phyloP scores from a whole-genome alignment of 345 rosid species.

The Odontarrhena argentea region DNA sequence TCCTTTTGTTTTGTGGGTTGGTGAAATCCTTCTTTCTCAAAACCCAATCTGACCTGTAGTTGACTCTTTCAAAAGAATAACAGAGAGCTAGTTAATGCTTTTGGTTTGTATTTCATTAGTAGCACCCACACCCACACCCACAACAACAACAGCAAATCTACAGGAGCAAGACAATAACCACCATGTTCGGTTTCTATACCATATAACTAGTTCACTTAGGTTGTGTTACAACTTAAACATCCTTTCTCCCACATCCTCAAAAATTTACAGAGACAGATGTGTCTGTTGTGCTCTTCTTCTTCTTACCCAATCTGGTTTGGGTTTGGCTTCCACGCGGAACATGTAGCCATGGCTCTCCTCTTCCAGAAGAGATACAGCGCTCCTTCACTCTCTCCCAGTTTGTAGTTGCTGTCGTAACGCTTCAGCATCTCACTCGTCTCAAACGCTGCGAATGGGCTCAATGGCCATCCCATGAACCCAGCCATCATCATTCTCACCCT shows the following conservation, averaged over 20 bases:
- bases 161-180: conserved; percentile 26
- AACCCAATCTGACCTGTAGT: conserved; percentile 39
- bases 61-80: conserved; percentile 20
- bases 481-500: conserved; percentile 69
- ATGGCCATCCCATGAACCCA: conserved; percentile 52
- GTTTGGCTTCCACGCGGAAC: conserved; percentile 72
- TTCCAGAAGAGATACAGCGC: conserved; percentile 70
- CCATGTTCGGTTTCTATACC: conserved; percentile 37
- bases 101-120: conserved; percentile 24
- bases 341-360: conserved; percentile 69
- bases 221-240: conserved; percentile 33
- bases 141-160: conserved; percentile 26
- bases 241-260: conserved; percentile 30
- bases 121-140: conserved; percentile 16
- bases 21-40: conserved; percentile 27
- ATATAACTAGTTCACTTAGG: conserved; percentile 32
- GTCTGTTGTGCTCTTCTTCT: conserved; percentile 24
- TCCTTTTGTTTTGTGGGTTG: conserved; percentile 38
- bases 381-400: conserved; percentile 53
- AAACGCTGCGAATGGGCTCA: conserved; percentile 44
- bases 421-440: conserved; percentile 53
- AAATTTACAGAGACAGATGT: conserved; percentile 38
- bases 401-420: conserved; percentile 53
- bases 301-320: conserved; percentile 31
- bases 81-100: conserved; percentile 26